Conservation (phyloP, 2,329 filamentous ascomycete species). For the Dendrostoma leiphaemia region DNA sequence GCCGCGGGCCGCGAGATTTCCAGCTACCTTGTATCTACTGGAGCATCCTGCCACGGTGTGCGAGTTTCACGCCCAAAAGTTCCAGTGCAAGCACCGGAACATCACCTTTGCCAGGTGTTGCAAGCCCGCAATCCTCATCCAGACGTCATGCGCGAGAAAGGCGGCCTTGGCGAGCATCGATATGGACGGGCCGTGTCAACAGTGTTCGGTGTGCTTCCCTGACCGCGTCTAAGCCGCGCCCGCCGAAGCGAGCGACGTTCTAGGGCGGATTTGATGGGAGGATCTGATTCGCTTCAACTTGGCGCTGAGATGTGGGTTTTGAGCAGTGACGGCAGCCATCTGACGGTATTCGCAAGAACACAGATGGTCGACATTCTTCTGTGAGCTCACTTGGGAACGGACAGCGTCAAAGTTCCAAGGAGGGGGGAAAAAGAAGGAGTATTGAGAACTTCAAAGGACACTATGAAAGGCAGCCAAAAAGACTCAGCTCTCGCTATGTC, state of each 20-base stretch:
- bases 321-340: not conserved
- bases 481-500: too few species aligned
- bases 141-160: slow-evolving; percentile 32
- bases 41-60: slow-evolving; percentile 30
- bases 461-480: too few species aligned
- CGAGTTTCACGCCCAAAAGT: slow-evolving; percentile 37
- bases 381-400: not conserved
- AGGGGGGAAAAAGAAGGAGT: too few species aligned
- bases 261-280: not conserved
- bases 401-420: too few species aligned
- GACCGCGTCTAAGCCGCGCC: slow-evolving; percentile 14
- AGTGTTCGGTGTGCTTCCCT: slow-evolving; percentile 30
- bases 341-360: not conserved
- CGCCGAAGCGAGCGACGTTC: not conserved
- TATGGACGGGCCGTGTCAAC: slow-evolving; percentile 34
- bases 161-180: slow-evolving; percentile 36
- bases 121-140: slow-evolving; percentile 32
- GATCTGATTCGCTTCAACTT: not conserved
- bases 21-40: not conserved
- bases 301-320: not conserved
- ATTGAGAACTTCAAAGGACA: too few species aligned
- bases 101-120: slow-evolving; percentile 36
- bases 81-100: slow-evolving; percentile 33
- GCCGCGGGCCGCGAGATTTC: too few species aligned
- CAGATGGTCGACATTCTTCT: not conserved